phyloP scores from a whole-genome alignment of 768 basidiomycete genomes.

The Tulasnella sp. region DNA sequence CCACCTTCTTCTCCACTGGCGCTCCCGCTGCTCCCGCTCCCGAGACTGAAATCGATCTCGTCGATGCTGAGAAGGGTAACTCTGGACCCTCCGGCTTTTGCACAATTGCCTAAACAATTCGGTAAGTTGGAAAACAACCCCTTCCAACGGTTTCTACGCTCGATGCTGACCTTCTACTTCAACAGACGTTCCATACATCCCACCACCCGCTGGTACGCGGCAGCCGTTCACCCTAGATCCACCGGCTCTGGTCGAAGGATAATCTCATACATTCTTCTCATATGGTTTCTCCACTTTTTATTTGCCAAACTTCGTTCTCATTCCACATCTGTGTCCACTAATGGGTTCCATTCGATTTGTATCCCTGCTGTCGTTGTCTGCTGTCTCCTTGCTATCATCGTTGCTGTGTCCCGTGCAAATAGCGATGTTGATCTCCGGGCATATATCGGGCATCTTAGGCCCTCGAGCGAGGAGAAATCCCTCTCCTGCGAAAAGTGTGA shows the following conservation, averaged over 20 bases:
- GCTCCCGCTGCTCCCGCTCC: neutral
- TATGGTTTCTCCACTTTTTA: neutral
- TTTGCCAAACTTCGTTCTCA: neutral
- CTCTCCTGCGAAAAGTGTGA: too few species aligned
- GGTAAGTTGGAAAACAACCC: neutral
- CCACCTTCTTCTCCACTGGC: neutral
- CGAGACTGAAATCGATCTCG: neutral
- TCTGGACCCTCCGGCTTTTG: neutral
- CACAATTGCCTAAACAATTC: neutral
- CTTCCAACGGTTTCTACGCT: neutral
- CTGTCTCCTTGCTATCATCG: neutral
- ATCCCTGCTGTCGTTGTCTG: neutral
- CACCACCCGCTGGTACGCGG: neutral
- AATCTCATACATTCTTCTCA: neutral
- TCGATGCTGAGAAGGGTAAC: neutral
- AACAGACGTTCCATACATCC: neutral
- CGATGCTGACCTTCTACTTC: neutral
- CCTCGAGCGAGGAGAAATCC: too few species aligned
- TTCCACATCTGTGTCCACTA: neutral
- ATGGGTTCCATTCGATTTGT: neutral
- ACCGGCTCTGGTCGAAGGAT: neutral
- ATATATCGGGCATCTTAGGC: too few species aligned
- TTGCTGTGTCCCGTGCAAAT: neutral
- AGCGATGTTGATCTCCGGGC: neutral
- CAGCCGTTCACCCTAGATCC: neutral